Evolutionary conservation across 192 early-diverging fungal species (phyloP).

Genomic region (Backusella australiensis): DNA sequence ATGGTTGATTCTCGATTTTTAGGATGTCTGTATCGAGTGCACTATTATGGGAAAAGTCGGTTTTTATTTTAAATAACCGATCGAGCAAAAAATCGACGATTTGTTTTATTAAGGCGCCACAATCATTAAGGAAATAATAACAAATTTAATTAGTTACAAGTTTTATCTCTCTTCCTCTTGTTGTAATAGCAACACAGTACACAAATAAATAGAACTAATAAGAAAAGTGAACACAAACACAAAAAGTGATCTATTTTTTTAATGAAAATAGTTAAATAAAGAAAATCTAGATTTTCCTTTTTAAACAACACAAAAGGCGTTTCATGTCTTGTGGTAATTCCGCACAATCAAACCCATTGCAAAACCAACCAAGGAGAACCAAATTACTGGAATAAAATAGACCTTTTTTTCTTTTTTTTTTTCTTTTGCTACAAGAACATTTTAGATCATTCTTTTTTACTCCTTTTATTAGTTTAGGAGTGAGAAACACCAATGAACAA

Average conservation of each 20-base stretch:
- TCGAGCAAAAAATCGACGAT: no score
- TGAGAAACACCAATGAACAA: background rate
- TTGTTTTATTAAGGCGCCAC: no score
- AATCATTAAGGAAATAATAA: background rate
- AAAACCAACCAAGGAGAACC: background rate
- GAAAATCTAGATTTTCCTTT: background rate
- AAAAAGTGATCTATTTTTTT: background rate
- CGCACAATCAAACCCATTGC: background rate
- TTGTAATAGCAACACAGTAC: background rate
- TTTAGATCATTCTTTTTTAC: background rate
- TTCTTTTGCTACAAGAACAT: background rate
- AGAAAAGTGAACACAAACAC: background rate
- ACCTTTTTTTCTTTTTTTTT: background rate
- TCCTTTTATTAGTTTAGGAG: background rate
- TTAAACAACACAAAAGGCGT: background rate
- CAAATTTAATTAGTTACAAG: no score
- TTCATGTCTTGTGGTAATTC: background rate
- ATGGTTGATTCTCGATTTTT: slow-evolving; percentile 3
- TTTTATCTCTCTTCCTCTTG: background rate
- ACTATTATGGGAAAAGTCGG: background rate
- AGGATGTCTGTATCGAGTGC: background rate
- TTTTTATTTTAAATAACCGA: background rate
- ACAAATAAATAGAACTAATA: background rate
- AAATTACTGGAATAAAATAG: background rate
- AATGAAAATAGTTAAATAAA: background rate